Conservation (phyloP, 2,329 filamentous ascomycete genomes). For the Colletotrichum sp. region DNA sequence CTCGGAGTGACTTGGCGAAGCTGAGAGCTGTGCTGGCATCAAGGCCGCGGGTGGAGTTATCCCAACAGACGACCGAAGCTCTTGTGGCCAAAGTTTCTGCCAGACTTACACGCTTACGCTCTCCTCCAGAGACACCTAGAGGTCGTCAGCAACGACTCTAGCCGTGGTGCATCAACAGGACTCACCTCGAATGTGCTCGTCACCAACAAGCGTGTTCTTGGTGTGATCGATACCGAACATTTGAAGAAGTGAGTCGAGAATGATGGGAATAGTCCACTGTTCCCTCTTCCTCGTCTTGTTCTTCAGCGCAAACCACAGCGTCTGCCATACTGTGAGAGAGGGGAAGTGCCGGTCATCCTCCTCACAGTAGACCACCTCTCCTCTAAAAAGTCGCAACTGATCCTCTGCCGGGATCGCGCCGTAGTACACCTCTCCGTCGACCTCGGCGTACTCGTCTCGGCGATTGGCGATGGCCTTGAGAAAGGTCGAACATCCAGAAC, state of each 20-base stretch:
- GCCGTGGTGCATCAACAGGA: too few species aligned
- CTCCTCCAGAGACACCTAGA: conserved; percentile 71
- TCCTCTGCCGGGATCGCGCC: conserved; percentile 73
- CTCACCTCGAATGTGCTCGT: conserved; percentile 69
- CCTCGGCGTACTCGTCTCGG: conserved; percentile 66
- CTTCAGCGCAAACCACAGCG: conserved; percentile 74
- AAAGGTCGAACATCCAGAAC: conserved; percentile 78
- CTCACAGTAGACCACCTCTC: conserved; percentile 79
- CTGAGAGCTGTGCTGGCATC: conserved; percentile 82
- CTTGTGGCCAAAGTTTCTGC: conserved; percentile 79
- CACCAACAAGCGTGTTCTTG: conserved; percentile 76
- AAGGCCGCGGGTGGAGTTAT: conserved; percentile 81
- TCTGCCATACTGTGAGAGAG: conserved; percentile 77
- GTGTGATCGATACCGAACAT: conserved; percentile 84
- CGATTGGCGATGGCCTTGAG: conserved; percentile 78
- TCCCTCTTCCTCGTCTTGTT: conserved; percentile 77
- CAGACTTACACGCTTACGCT: conserved; percentile 81
- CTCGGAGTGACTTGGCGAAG: conserved; percentile 72
- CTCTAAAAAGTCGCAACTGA: conserved; percentile 71
- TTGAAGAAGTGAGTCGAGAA: conserved; percentile 73
- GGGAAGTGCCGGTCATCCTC: conserved; percentile 82
- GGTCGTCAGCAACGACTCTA: neutral
- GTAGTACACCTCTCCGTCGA: conserved; percentile 74
- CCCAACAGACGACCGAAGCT: conserved; percentile 77
- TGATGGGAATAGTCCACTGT: conserved; percentile 67